Percentiles rank a stretch among this genome's conserved stretches.
Evolutionary conservation across 768 basidiomycete genomes (phyloP).

Genomic region (Suillus weaverae): DNA sequence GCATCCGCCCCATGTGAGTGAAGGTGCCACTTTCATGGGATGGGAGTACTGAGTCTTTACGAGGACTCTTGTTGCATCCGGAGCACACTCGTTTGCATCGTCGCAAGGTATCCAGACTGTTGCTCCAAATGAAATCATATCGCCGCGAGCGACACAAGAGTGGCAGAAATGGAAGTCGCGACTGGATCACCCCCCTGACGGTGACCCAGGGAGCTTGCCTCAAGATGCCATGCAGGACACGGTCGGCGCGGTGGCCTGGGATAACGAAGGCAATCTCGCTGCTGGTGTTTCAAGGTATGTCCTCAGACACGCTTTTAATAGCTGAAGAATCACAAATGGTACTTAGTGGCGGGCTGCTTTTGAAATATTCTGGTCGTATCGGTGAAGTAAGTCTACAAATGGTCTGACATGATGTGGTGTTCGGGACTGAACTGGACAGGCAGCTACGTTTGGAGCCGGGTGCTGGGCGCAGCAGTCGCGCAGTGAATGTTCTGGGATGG

Average conservation of each 20-base stretch:
- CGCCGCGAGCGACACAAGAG: constrained; percentile 46
- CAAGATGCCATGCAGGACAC: constrained; percentile 64
- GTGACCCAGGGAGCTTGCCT: constrained; percentile 9
- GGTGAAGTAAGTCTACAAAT: constrained; percentile 56
- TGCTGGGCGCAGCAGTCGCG: constrained; percentile 61
- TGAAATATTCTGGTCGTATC: constrained; percentile 71
- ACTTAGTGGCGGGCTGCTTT: constrained; percentile 71
- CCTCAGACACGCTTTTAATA: not conserved
- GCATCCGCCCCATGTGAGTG: constrained; percentile 68
- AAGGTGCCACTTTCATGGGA: not conserved
- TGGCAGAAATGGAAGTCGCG: constrained; percentile 64
- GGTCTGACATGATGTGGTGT: not conserved
- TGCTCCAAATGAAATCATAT: constrained; percentile 46
- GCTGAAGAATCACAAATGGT: not conserved
- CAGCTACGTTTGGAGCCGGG: constrained; percentile 70
- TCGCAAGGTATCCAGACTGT: constrained; percentile 34
- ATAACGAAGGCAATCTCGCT: constrained; percentile 45
- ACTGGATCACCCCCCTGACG: constrained; percentile 27
- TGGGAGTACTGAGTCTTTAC: not conserved
- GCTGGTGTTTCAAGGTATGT: constrained; percentile 76
- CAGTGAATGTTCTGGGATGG: constrained; percentile 38
- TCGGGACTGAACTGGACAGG: constrained; percentile 39
- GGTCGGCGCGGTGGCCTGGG: constrained; percentile 73
- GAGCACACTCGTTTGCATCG: constrained; percentile 59
- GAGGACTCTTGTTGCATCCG: constrained; percentile 62